These are phyloP conservation scores for Piloderma croceum DNA, from an alignment of 768 basidiomycete genomes.

Conservation along the genomic window DNA sequence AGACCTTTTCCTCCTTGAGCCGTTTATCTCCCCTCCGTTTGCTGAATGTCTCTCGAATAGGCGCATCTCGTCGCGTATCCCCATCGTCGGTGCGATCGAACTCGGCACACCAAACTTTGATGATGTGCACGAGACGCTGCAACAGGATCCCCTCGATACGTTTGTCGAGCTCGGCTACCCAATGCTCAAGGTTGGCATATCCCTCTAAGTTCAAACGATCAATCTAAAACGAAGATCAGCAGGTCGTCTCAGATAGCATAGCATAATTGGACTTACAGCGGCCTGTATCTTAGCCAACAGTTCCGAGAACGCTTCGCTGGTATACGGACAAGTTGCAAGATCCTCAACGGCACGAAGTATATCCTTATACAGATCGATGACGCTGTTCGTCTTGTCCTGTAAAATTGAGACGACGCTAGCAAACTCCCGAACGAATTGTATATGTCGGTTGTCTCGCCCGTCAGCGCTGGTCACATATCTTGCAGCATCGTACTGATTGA, in stretches of 20 bases:
- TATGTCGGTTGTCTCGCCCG: conserved; percentile 79
- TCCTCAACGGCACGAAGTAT: conserved; percentile 83
- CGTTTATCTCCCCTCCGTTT: conserved; percentile 71
- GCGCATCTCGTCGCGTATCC: conserved; percentile 50
- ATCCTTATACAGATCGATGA: conserved; percentile 87
- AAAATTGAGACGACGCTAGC: conserved; percentile 88
- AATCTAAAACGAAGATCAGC: conserved; percentile 58
- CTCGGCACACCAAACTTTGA: conserved; percentile 83
- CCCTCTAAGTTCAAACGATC: conserved; percentile 95
- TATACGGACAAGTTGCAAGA: conserved; percentile 81
- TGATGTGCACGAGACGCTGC: conserved; percentile 68
- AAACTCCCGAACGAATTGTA: conserved; percentile 92
- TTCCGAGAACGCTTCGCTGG: conserved; percentile 74
- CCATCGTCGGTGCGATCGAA: conserved; percentile 75
- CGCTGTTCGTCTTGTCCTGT: conserved; percentile 90
- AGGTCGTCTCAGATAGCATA: too few relatives aligned
- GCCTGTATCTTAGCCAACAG: conserved; percentile 77
- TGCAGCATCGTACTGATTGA: conserved; percentile 86
- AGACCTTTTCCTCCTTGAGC: conserved; percentile 73
- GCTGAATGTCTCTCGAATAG: conserved; percentile 48
- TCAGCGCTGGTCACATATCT: conserved; percentile 72
- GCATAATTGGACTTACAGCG: conserved; percentile 58
- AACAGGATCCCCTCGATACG: conserved; percentile 79
- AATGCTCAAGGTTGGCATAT: conserved; percentile 88
- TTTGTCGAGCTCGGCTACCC: conserved; percentile 80